phyloP scores from a whole-genome alignment of 495 filamentous ascomycete species.

The Echria macrotheca region DNA sequence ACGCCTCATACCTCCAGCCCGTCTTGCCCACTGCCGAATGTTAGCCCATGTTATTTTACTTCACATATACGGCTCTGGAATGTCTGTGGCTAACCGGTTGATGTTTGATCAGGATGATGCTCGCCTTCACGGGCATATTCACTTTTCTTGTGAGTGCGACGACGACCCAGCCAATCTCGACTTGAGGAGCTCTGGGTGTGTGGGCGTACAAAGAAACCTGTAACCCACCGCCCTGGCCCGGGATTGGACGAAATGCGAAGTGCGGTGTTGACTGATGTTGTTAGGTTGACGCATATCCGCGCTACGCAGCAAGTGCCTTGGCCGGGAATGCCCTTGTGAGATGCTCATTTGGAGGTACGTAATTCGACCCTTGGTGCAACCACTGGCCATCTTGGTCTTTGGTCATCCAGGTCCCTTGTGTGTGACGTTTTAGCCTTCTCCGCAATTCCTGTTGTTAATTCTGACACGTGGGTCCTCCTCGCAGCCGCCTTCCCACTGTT shows the following conservation, averaged over 20 bases:
- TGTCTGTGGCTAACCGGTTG: constrained; percentile 5
- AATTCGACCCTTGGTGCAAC: constrained; percentile 28
- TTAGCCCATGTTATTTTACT: constrained; percentile 6
- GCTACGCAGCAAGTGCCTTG: constrained; percentile 81
- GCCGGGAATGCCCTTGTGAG: constrained; percentile 85
- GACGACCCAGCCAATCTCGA: background rate
- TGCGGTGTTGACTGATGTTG: constrained; percentile 23
- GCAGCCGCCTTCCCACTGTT: constrained; percentile 47
- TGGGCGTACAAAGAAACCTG: background rate
- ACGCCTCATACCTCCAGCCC: no score
- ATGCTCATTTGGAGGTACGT: constrained; percentile 77
- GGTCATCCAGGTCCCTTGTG: constrained; percentile 41
- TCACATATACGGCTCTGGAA: constrained; percentile 7
- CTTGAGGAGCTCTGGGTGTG: background rate
- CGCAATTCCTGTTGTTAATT: constrained; percentile 40
- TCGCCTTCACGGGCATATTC: constrained; percentile 82
- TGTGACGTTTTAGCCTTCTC: constrained; percentile 44
- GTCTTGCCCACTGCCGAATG: no score
- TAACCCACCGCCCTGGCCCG: background rate
- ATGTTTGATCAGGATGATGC: constrained; percentile 55
- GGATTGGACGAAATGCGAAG: constrained; percentile 21
- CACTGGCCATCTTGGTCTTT: background rate
- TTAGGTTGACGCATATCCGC: constrained; percentile 80
- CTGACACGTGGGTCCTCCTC: constrained; percentile 34
- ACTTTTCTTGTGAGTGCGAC: constrained; percentile 64